Evolutionary conservation across 1,139 yeast species (phyloP).

Genomic region (Geotrichum europaeum): DNA sequence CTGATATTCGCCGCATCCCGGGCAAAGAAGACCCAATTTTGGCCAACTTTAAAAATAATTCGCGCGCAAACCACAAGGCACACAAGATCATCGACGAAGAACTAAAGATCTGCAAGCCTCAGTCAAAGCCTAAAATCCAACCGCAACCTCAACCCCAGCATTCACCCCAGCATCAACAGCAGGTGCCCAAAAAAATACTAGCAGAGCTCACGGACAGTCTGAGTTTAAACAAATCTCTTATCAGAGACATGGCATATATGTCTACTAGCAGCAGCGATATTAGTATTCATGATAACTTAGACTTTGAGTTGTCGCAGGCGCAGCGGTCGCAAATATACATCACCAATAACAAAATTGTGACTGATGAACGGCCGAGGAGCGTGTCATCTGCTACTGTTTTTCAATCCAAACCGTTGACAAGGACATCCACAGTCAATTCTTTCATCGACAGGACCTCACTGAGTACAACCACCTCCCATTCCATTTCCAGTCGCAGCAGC

Average conservation of each 20-base stretch:
- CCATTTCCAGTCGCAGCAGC: neutral
- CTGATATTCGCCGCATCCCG: conserved; percentile 8
- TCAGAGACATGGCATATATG: neutral
- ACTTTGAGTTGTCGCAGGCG: neutral
- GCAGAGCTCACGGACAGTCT: neutral
- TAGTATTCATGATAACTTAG: neutral
- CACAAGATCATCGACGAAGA: conserved; percentile 5
- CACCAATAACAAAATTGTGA: neutral
- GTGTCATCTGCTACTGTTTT: neutral
- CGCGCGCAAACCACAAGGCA: neutral
- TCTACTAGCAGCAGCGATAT: neutral
- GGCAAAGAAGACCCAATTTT: conserved; percentile 12
- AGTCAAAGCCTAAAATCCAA: neutral
- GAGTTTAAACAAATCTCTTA: too few species aligned
- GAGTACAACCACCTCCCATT: neutral
- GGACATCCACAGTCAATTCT: neutral
- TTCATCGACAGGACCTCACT: too few species aligned
- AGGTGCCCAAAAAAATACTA: neutral
- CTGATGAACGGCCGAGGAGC: neutral
- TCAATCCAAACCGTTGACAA: neutral
- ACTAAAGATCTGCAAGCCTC: conserved; percentile 1
- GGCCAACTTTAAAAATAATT: neutral
- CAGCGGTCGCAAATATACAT: neutral
- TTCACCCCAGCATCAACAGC: neutral
- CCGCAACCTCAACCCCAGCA: neutral